phyloP scores from a whole-genome alignment of 208 protist species.

The Jaenimonas drosophilae region DNA sequence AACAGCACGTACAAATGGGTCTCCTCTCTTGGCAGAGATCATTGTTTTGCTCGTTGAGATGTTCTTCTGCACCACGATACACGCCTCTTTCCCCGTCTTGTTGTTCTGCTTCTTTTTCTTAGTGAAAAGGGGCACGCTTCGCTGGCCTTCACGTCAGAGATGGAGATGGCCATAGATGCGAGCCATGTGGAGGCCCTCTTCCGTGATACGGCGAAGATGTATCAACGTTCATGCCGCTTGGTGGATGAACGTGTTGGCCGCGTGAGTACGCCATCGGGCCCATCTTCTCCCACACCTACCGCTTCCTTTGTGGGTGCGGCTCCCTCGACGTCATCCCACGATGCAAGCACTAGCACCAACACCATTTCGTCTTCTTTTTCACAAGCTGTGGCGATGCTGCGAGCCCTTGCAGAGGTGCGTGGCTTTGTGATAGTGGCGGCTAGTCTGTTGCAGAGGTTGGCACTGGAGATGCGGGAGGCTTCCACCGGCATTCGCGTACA shows the following conservation, averaged over 20 bases:
- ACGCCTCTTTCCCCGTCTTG: neutral
- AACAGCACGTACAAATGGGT: too few species aligned
- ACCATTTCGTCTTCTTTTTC: constrained; percentile 6
- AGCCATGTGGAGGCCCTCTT: constrained; percentile 21
- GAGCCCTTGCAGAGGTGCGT: constrained; percentile 17
- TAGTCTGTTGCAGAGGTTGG: constrained; percentile 20
- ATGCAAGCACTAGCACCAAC: too few species aligned
- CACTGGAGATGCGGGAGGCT: constrained; percentile 11
- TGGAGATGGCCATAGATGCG: constrained; percentile 16
- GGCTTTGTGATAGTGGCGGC: constrained; percentile 30
- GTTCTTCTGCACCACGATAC: neutral
- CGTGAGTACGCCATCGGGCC: too few species aligned
- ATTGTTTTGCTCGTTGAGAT: constrained; percentile 4
- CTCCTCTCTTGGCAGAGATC: constrained; percentile 4
- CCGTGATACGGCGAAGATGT: constrained; percentile 7
- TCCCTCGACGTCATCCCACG: too few species aligned
- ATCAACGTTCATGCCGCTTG: constrained; percentile 6
- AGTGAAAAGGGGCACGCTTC: too few species aligned
- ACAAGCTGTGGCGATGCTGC: constrained; percentile 8
- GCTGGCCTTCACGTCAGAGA: too few species aligned
- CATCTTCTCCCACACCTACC: too few species aligned
- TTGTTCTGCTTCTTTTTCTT: constrained; percentile 1
- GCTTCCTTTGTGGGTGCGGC: too few species aligned
- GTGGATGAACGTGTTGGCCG: too few species aligned
- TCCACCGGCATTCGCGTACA: constrained; percentile 30